A percentile compares a stretch with the other conserved stretches of the same genome.
phyloP scores from a whole-genome alignment of 805 yeast species.

The Ogataea polymorpha region DNA sequence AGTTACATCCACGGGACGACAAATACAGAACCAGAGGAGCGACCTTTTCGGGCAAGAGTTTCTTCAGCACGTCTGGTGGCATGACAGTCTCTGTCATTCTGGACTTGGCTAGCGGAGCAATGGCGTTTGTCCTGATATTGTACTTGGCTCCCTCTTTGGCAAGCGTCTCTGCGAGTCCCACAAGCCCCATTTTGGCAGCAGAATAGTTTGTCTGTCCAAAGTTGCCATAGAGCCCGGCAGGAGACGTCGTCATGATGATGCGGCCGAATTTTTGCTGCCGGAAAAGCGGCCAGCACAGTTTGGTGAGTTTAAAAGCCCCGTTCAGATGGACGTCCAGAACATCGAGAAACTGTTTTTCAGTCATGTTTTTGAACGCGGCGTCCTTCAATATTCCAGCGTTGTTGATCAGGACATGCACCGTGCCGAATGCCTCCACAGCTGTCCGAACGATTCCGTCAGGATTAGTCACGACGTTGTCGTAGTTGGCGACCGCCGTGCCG shows the following conservation, averaged over 20 bases:
- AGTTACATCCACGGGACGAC: slow-evolving; percentile 59
- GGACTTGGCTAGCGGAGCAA: slow-evolving; percentile 93
- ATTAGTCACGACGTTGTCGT: slow-evolving; percentile 79
- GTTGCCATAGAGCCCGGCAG: slow-evolving; percentile 95
- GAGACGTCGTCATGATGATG: slow-evolving; percentile 89
- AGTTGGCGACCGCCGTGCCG: slow-evolving; percentile 90
- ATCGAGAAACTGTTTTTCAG: slow-evolving; percentile 70
- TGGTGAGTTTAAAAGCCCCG: slow-evolving; percentile 82
- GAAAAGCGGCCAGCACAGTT: slow-evolving; percentile 91
- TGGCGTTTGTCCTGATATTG: slow-evolving; percentile 79
- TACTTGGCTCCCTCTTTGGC: slow-evolving; percentile 90
- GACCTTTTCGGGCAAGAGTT: slow-evolving; percentile 80
- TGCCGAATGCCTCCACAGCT: slow-evolving; percentile 82
- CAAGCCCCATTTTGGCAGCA: slow-evolving; percentile 85
- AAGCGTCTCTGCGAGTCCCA: slow-evolving; percentile 90
- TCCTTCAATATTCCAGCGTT: slow-evolving; percentile 96
- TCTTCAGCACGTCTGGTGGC: slow-evolving; percentile 80
- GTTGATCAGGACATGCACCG: slow-evolving; percentile 84
- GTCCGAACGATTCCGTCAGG: slow-evolving; percentile 84
- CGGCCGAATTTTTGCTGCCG: slow-evolving; percentile 84
- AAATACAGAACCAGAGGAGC: slow-evolving; percentile 88
- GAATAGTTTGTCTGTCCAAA: slow-evolving; percentile 96
- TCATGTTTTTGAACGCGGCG: slow-evolving; percentile 81
- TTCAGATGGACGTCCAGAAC: slow-evolving; percentile 85
- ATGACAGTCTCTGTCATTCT: slow-evolving; percentile 92